Base-by-base conservation (phyloP, 2,329 filamentous ascomycete genomes). In the Clarireedia monteithiana region DNA sequence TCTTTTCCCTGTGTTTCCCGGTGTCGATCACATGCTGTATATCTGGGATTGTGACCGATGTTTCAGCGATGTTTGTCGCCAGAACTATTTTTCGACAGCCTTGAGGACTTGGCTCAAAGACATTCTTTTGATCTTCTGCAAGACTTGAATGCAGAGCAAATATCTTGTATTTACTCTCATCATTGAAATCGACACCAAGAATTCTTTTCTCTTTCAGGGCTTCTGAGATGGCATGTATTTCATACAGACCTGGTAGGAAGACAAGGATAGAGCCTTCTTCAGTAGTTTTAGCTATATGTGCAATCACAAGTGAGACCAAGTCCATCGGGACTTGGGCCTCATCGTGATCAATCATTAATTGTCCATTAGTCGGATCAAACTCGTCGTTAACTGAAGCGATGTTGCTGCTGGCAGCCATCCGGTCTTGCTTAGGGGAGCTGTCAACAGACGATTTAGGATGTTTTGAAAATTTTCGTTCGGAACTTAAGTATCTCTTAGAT, bases 11-110 rank as follows among this genome's bases (percentile, higher is more conserved):
- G 60, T 96, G 91, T 57, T 89, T 85, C 26, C 94, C 92, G 12
- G 87, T 92, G 69, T 97, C 94, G 60, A 99, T 91, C 50, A 97
- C 94, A 4, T 89, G 91, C 3, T 96, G 86, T 49, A 97, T 87
- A 67, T 97, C 94, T 66, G 95, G 89, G 57, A 99, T 97, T 0
- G 94, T 97, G 68, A 97, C 96, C 3, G 92, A 97, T 0, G 94
- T 97, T 71, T 99, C 94, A 2, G 94, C 94, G 5, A 97, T 91
- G 65, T 97, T 97, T 53, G 94, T 97, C 1, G 92, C 89, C 5
- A 92, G 88, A 42, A 97, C 89, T 14, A 97, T 82, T 72, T 97
- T 99, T 45, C 94, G 81, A 71, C 88, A 89, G 0, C 90, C 90
- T 1, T 74, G 70, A 0, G 91, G 89, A 5, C 91, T 73, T 5